A percentile compares a stretch with the other conserved stretches of the same genome.
Conservation (phyloP, 768 basidiomycete genomes). For the Galerina sulciceps region DNA sequence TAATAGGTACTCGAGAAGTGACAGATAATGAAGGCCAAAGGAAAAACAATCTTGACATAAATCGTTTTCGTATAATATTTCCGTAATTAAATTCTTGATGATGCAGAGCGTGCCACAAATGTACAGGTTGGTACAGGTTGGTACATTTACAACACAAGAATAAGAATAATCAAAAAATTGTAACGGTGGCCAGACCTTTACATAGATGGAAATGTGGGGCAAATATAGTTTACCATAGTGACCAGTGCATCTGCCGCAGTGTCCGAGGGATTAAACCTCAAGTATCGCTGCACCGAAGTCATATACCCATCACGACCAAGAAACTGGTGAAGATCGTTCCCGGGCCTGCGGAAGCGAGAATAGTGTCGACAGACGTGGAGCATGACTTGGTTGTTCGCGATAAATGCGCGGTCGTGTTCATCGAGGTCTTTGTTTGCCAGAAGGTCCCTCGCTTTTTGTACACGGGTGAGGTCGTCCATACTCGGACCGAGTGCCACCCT, state of each 20-base stretch:
- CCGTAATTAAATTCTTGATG: too few species aligned
- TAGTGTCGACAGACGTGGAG: constrained; percentile 9
- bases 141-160: too few species aligned
- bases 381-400: constrained; percentile 8
- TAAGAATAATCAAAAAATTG: too few species aligned
- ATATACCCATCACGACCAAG: constrained; percentile 3
- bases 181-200: too few species aligned
- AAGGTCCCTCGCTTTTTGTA: constrained; percentile 8
- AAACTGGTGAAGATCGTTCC: constrained; percentile 13
- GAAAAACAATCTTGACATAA: too few species aligned
- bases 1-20: too few species aligned
- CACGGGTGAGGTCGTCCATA: background rate
- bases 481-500: constrained; percentile 6
- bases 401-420: constrained; percentile 2
- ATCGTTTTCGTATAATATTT: too few species aligned
- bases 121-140: too few species aligned
- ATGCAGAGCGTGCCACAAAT: too few species aligned
- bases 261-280: constrained; percentile 2
- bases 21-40: too few species aligned
- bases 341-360: constrained; percentile 10
- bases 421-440: constrained; percentile 5
- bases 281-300: constrained; percentile 5
- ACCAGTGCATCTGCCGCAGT: background rate
- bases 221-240: constrained; percentile 13
- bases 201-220: background rate